Percentiles rank a stretch among this genome's conserved stretches.
These are phyloP conservation scores for Aspergillus sclerotioniger DNA, from an alignment of 495 filamentous ascomycete species.

Conservation along the genomic window DNA sequence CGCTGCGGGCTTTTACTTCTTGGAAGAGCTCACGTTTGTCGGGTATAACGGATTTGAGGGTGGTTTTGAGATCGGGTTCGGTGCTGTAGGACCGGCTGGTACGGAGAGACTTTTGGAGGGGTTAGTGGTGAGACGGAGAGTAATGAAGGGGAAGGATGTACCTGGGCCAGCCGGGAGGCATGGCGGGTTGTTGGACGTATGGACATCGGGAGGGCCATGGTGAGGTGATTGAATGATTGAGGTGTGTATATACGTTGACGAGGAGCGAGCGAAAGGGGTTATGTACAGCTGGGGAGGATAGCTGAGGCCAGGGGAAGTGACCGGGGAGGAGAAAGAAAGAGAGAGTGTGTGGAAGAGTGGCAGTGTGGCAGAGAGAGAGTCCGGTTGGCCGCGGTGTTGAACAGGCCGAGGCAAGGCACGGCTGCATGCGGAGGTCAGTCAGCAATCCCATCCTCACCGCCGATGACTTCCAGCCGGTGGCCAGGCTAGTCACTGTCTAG, in stretches of 20 bases:
- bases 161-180: constrained; percentile 39
- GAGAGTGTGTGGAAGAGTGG: no score
- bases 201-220: constrained; percentile 34
- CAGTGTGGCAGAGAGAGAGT: no score
- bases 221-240: constrained; percentile 20
- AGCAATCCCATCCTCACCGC: background rate
- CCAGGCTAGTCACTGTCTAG: background rate
- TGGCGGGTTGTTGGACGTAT: constrained; percentile 39
- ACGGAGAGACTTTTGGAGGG: constrained; percentile 23
- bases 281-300: constrained; percentile 3
- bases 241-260: background rate
- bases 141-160: constrained; percentile 16
- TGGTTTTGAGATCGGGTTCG: constrained; percentile 84
- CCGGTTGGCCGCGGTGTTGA: constrained; percentile 38
- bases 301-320: background rate
- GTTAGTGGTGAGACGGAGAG: constrained; percentile 4
- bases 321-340: constrained; percentile 13
- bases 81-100: constrained; percentile 47
- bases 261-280: background rate
- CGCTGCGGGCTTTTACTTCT: constrained; percentile 81
- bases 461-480: background rate
- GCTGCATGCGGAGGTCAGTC: constrained; percentile 11
- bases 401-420: constrained; percentile 13
- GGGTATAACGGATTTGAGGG: constrained; percentile 78
- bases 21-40: constrained; percentile 89